Conservation (phyloP, 1,284 basidiomycete species). For the Heterobasidion occidentale region DNA sequence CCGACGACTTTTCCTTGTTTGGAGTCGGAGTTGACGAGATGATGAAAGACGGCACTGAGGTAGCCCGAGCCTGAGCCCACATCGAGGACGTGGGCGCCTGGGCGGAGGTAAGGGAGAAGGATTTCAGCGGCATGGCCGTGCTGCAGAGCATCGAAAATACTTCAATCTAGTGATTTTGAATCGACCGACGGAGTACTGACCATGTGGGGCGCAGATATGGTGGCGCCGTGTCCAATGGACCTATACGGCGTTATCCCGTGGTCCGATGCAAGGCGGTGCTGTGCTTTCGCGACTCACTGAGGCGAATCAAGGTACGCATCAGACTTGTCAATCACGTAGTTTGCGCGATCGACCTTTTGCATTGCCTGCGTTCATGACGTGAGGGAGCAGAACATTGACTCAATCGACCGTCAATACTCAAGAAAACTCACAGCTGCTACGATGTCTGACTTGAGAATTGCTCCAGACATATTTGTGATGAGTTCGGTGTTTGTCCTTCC, state of each 20-base stretch:
- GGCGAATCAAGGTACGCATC: conserved; percentile 77
- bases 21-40: conserved; percentile 44
- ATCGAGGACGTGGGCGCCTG: conserved; percentile 72
- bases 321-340: conserved; percentile 51
- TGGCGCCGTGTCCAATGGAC: conserved; percentile 73
- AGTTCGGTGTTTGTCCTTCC: conserved; percentile 68
- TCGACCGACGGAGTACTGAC: conserved; percentile 24
- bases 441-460: conserved; percentile 40
- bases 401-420: not conserved
- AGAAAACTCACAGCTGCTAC: conserved; percentile 34
- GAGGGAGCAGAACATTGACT: not conserved
- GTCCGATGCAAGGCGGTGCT: not conserved
- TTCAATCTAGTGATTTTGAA: not conserved
- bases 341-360: conserved; percentile 62
- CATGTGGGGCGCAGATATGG: conserved; percentile 91
- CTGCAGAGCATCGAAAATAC: conserved; percentile 25
- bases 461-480: conserved; percentile 55
- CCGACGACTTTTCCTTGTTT: conserved; percentile 68
- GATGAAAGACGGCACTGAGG: conserved; percentile 69
- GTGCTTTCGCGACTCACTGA: conserved; percentile 39
- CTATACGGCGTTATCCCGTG: conserved; percentile 26
- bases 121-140: conserved; percentile 79
- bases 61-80: conserved; percentile 79
- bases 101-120: conserved; percentile 61
- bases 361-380: conserved; percentile 46